A percentile compares a stretch with the other conserved stretches of the same genome.
These are phyloP conservation scores for Botryosphaeria agaves DNA, from an alignment of 2,329 filamentous ascomycete species.

Conservation along the genomic window DNA sequence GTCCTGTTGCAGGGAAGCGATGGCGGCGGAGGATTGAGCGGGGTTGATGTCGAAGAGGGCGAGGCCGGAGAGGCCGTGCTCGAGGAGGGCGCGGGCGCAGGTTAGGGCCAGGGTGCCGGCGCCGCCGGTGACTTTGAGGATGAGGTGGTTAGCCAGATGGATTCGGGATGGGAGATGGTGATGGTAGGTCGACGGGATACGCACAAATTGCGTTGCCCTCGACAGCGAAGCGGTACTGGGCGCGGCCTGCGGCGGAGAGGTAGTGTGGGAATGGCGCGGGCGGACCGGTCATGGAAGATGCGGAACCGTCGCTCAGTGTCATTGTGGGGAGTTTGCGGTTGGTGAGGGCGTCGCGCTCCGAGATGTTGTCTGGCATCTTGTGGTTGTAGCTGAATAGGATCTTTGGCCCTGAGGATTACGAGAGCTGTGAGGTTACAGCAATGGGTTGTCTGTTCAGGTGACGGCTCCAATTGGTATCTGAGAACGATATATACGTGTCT, in stretches of 20 bases:
- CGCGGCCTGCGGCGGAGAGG: slow-evolving; percentile 22
- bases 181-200: slow-evolving; percentile 8
- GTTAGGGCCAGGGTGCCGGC: slow-evolving; percentile 45
- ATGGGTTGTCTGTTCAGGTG: no score
- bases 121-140: slow-evolving; percentile 42
- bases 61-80: slow-evolving; percentile 45
- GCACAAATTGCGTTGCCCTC: slow-evolving; percentile 35
- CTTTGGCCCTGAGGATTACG: no score
- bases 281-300: slow-evolving; percentile 24
- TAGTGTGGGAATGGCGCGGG: slow-evolving; percentile 25
- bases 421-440: no score
- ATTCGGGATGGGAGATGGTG: not conserved
- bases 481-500: no score
- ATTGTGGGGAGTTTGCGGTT: slow-evolving; percentile 30
- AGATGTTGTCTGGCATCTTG: slow-evolving; percentile 17
- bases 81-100: slow-evolving; percentile 44
- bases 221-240: slow-evolving; percentile 31
- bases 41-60: slow-evolving; percentile 42
- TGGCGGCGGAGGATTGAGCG: slow-evolving; percentile 22
- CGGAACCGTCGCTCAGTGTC: slow-evolving; percentile 26
- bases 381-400: no score
- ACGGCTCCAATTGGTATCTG: no score
- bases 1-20: slow-evolving; percentile 29
- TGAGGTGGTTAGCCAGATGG: slow-evolving; percentile 1
- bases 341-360: slow-evolving; percentile 25